Evolutionary conservation across 2,329 filamentous ascomycete genomes (phyloP), one percentile per base, ranked within the genome.

Genomic region (Sclerotinia glacialis): DNA sequence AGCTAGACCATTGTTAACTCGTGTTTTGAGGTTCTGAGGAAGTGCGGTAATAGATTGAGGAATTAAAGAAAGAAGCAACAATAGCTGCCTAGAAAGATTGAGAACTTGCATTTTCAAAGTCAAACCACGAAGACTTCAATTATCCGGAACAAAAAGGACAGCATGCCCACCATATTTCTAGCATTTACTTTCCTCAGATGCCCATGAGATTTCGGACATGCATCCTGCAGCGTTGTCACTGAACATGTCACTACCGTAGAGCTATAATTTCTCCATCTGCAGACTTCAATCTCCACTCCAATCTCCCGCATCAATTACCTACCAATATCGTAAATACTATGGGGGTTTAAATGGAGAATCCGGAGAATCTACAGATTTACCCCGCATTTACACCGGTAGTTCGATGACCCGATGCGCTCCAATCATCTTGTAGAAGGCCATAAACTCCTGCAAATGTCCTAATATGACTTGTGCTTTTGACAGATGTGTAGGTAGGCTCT

Each of bases 1-100:
- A 3, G 68, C 72, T 21, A 74, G 61, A 1, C 71, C 72, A 70
- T 74, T 74, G 50, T 70, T 63, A 1, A 71, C 59, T 31, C 71
- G 67, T 9, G 66, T 63, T 26, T 54, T 8, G n/a, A 59, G 44
- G 7, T 16, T 40, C 31, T 42, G 40, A 46, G 61, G 49, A 21
- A 46, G 61, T 23, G 37, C 61, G n/a, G 37, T 42, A 4, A 54
- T 23, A 40, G n/a, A 16, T 11, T 49, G 56, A 64, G 60, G 44
- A 28, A 55, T 37, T 26, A 63, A 16, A 44, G 61, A 31, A 14
- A 31, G 9, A 46, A 64, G 34, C 21, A 64, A 12, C 34, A 42
- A 31, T 28, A 55, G 50, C 49, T 55, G 49, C 21, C 26, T 18
- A 34, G 26, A 47, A 46, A 2, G 44, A 42, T 6, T 5, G 21